Evolutionary conservation across 1,284 basidiomycete genomes (phyloP), one percentile per base, ranked within the genome.

Genomic region (Apiotrichum gracile): DNA sequence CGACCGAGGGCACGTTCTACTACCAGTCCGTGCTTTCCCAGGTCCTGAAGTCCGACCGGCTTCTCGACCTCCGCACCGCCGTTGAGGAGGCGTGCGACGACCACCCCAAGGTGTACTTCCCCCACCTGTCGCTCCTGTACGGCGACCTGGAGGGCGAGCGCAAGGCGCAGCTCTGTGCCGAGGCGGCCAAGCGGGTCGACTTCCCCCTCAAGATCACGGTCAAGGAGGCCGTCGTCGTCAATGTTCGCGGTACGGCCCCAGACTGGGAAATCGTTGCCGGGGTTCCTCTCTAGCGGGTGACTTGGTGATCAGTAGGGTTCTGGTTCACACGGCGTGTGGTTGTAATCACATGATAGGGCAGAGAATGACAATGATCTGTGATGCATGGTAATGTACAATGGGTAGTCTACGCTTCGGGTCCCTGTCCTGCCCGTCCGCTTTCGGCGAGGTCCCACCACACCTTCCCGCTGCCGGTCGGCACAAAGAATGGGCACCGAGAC

Each of bases 401-500:
- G 19, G 8, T 17, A 35, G 2, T 21, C 37, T 38, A 38, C 37
- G n/a, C 19, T 7, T 38, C 37, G n/a, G 34, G 46, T 5, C 38
- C 47, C 16, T 40, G 39, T n/a, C 53, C 53, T 5, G 47, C 40
- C 7, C 51, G 53, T 2, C 57, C 70, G 21, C 54, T 55, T 33
- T 71, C 68, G 41, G 70, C 70, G 17, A 73, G 49, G 43, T 88
- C 82, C 88, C 88, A 91, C 81, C 87, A 83, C 64, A 77, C 78
- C 48, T 80, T 79, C 5, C 81, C 80, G 56, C 86, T 85, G 12
- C 80, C 77, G 49, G 86, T 82, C 3, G 87, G 87, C 44, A 79
- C 76, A 71, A 91, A 93, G 74, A 86, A 91, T 66, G 81, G 84
- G 77, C 90, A 93, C 44, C 88, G 83, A 29, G 84, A 81, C 62